Evolutionary conservation across 208 protist species (phyloP).

Genomic region (Leishmania arabica): DNA sequence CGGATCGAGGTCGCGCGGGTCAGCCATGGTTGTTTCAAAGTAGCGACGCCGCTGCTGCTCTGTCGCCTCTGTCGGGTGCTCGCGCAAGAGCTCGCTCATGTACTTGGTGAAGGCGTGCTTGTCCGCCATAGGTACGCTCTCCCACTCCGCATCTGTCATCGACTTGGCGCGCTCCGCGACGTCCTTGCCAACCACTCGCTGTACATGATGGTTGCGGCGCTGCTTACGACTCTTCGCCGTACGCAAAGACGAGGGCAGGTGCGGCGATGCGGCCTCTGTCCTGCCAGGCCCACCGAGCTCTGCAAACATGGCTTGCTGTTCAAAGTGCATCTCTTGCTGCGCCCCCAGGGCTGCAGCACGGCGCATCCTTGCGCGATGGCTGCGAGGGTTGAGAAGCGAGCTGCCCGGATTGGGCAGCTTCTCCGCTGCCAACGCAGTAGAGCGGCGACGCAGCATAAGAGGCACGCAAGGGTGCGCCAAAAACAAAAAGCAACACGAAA

Average conservation of each 20-base stretch:
- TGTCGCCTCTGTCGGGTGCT: slow-evolving; percentile 68
- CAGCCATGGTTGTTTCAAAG: slow-evolving; percentile 84
- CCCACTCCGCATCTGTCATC: slow-evolving; percentile 85
- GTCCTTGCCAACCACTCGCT: slow-evolving; percentile 35
- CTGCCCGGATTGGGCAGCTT: slow-evolving; percentile 55
- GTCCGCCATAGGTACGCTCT: slow-evolving; percentile 69
- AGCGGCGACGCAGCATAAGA: slow-evolving; percentile 19
- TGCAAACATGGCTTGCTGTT: slow-evolving; percentile 65
- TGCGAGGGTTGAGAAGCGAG: slow-evolving; percentile 75
- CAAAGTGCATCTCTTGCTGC: slow-evolving; percentile 40
- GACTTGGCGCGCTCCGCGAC: slow-evolving; percentile 66
- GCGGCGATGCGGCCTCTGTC: not conserved
- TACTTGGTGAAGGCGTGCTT: slow-evolving; percentile 84
- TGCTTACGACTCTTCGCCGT: slow-evolving; percentile 41
- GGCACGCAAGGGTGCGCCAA: not conserved
- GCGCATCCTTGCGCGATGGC: slow-evolving; percentile 57
- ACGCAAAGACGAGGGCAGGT: not conserved
- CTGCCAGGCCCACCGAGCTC: slow-evolving; percentile 40
- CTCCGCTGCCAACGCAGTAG: slow-evolving; percentile 4
- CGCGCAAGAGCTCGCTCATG: slow-evolving; percentile 57
- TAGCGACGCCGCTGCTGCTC: slow-evolving; percentile 88
- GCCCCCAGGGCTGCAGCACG: slow-evolving; percentile 32
- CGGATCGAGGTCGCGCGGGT: slow-evolving; percentile 68
- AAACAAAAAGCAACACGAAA: not conserved
- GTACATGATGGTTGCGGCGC: slow-evolving; percentile 39